phyloP scores from a whole-genome alignment of 2,329 filamentous ascomycete genomes.

The Colletotrichum lini region DNA sequence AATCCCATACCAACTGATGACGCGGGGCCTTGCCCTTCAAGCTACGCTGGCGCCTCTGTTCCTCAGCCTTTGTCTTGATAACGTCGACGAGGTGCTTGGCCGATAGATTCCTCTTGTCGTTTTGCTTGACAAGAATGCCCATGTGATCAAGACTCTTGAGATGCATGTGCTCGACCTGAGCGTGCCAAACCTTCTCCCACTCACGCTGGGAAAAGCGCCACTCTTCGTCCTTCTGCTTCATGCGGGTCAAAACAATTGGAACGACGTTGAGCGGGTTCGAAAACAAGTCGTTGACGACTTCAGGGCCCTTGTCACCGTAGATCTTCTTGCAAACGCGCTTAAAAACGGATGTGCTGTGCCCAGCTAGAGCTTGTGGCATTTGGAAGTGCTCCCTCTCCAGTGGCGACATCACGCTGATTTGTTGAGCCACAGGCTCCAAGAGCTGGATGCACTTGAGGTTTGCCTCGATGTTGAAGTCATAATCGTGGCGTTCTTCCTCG shows the following conservation, averaged over 20 bases:
- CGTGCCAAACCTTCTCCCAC: slow-evolving; percentile 99
- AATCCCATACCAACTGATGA: slow-evolving; percentile 83
- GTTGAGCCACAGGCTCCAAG: slow-evolving; percentile 92
- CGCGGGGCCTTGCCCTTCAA: slow-evolving; percentile 73
- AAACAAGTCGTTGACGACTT: slow-evolving; percentile 91
- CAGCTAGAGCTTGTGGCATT: slow-evolving; percentile 87
- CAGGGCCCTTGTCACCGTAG: slow-evolving; percentile 88
- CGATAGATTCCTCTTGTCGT: slow-evolving; percentile 92
- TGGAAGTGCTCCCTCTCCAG: slow-evolving; percentile 81
- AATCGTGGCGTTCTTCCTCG: slow-evolving; percentile 98
- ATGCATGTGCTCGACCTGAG: slow-evolving; percentile 94
- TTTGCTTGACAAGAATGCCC: slow-evolving; percentile 88
- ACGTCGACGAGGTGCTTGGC: slow-evolving; percentile 91
- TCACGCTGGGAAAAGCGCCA: slow-evolving; percentile 97
- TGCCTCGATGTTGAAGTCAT: slow-evolving; percentile 98
- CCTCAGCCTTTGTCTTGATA: slow-evolving; percentile 93
- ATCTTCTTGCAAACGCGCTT: slow-evolving; percentile 98
- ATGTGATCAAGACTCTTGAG: slow-evolving; percentile 98
- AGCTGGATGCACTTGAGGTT: slow-evolving; percentile 96
- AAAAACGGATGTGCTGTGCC: slow-evolving; percentile 96
- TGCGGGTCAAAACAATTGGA: slow-evolving; percentile 86
- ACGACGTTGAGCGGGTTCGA: slow-evolving; percentile 87
- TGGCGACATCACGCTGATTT: slow-evolving; percentile 85
- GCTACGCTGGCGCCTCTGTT: slow-evolving; percentile 82
- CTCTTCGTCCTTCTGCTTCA: slow-evolving; percentile 97